Evolutionary conservation across 306 rosid genomes (phyloP), one percentile per base, ranked within the genome.

Genomic region (Corylus heterophylla): DNA sequence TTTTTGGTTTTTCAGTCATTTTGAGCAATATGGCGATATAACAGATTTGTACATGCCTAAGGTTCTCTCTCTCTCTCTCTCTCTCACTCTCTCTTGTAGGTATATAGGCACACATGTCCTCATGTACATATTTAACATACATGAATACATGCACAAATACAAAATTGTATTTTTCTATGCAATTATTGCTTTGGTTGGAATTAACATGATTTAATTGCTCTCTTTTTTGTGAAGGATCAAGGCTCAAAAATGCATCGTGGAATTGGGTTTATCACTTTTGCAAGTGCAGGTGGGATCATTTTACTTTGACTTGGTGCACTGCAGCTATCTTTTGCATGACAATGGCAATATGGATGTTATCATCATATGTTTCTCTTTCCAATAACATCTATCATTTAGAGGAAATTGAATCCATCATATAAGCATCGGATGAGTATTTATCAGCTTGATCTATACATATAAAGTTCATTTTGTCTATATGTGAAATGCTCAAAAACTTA

Each of bases 11-110:
- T 83, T 84, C 97, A 96, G 99, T 76, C 94, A 96, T 88, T 96
- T 96, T 89, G 99, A 92, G 94, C 92, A 86, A 75, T 96, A 93
- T 84, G 99, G 99, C n/a, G 97, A 96, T 8, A 96, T 96, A 81
- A 91, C 96, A 27, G 98, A 96, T 88, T 80, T 96, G 35, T 96
- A 91, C 89, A 93, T 96, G 99, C 99, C 99, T 5, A 96, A 96
- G 99, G 99, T 96, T 78, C 78, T 76, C 55, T 69, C 59, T 75
- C 71, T 75, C 67, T 73, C 49, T 37, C 71, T 39, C 71, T 16
- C 49, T 2, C 71, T 14, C 71, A n/a, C n/a, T n/a, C 25, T 22
- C 25, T 22, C 25, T 22, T 5, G 45, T 42, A 42, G 6, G 44
- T 6, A 1, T 42, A 42, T 42, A 42, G 45, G 45, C 7, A 42